Evolutionary conservation across 106 monocot genomes (phyloP), one percentile per base, ranked within the genome.

Genomic region (Phalaenopsis aphrodite): DNA sequence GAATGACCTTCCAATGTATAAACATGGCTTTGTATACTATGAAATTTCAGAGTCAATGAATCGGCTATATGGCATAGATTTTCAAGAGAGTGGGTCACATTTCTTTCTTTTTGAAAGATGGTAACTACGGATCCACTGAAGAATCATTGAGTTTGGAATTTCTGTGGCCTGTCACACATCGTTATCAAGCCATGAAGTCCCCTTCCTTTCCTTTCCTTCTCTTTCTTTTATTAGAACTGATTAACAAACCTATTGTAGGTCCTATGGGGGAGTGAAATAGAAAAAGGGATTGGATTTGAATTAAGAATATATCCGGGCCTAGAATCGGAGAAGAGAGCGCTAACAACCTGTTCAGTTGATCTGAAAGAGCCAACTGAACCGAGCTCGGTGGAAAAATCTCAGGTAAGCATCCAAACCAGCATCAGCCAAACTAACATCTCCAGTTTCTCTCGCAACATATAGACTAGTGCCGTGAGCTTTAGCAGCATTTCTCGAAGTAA

Each of bases 51-150:
- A 56, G 56, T 56, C 11, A 56, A 56, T 56, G 56, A 56, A 56
- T 56, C 56, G 56, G 56, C 56, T 56, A 56, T 56, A 56, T 56
- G 56, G 56, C 56, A 56, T 56, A 56, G 56, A 56, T 56, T 56
- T 56, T 11, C 11, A 56, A 56, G 11, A 11, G 11, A 56, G 56
- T 56, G 56, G 56, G 56, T 56, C 56, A 56, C 56, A 56, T 56
- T 56, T 56, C 56, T 56, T 56, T 56, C 56, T 56, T 56, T 56
- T 56, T 56, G 12, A 12, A 56, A 56, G 56, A 56, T 56, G 56
- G 46, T 56, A 12, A 56, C 56, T 56, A 56, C 56, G 56, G 56
- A 56, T 56, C 56, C 56, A 56, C 56, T 56, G 5, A 56, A 56
- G 6, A 56, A 56, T 56, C 56, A 56, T 56, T 56, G 30, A 30